Conservation (phyloP, 1,139 yeast genomes). For the Suhomyces bokatorum region DNA sequence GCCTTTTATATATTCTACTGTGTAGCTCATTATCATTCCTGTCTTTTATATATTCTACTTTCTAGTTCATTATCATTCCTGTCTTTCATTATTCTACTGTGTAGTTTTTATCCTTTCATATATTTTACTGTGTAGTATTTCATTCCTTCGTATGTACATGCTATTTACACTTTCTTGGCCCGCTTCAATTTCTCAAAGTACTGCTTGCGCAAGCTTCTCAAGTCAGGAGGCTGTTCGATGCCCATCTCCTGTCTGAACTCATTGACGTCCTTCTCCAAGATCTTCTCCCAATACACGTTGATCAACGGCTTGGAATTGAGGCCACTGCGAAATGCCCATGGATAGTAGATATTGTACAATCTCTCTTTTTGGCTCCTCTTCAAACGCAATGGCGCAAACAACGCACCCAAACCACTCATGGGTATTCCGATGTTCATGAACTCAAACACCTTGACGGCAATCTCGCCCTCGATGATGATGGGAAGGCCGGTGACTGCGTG, state of each 20-base stretch:
- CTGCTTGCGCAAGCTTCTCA: slow-evolving; percentile 59
- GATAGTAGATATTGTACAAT: slow-evolving; percentile 69
- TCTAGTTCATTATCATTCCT: too few species aligned
- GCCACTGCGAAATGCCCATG: slow-evolving; percentile 87
- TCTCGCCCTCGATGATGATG: slow-evolving; percentile 91
- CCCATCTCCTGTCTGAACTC: slow-evolving; percentile 74
- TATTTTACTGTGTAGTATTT: too few species aligned
- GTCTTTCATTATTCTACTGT: too few species aligned
- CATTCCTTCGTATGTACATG: too few species aligned
- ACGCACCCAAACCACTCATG: slow-evolving; percentile 91
- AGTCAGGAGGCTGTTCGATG: slow-evolving; percentile 72
- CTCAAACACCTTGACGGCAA: slow-evolving; percentile 89
- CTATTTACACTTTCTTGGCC: slow-evolving; percentile 18
- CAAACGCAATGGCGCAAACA: slow-evolving; percentile 74
- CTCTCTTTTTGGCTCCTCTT: slow-evolving; percentile 54
- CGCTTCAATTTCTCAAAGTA: slow-evolving; percentile 35
- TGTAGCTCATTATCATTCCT: too few species aligned
- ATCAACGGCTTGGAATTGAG: slow-evolving; percentile 72
- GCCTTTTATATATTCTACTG: too few species aligned
- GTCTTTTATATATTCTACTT: too few species aligned
- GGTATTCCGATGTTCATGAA: slow-evolving; percentile 92
- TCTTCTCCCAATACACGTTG: slow-evolving; percentile 91
- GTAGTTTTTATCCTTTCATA: too few species aligned
- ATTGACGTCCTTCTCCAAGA: slow-evolving; percentile 68
- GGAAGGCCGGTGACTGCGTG: slow-evolving; percentile 92